These are phyloP conservation scores for Cenchrus americanus DNA, from an alignment of 176 grass and related monocot species.

Conservation along the genomic window DNA sequence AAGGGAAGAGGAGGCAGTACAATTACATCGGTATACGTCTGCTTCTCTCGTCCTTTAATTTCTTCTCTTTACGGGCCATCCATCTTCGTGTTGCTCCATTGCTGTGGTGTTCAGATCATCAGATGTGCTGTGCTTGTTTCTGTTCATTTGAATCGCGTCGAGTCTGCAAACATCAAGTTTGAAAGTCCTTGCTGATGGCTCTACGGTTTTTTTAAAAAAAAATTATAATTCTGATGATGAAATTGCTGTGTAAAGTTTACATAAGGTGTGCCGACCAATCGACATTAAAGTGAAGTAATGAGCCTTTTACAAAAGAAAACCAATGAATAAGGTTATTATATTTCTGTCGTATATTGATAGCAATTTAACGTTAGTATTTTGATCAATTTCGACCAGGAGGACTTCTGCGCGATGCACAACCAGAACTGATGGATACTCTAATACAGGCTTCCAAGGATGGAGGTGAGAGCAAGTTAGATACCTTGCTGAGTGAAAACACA, in stretches of 20 bases:
- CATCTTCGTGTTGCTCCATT: not conserved
- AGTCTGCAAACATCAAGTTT: not conserved
- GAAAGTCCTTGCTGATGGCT: not conserved
- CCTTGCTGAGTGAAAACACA: conserved; percentile 49
- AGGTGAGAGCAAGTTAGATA: conserved; percentile 57
- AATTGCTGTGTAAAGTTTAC: not conserved
- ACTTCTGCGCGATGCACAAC: conserved; percentile 79
- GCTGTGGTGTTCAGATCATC: not conserved
- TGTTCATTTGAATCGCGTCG: not conserved
- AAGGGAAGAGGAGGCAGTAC: conserved; percentile 91
- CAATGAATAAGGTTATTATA: conserved; percentile 11
- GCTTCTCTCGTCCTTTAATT: not conserved
- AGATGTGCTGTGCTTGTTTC: not conserved
- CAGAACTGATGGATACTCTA: conserved; percentile 92
- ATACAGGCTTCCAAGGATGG: conserved; percentile 87
- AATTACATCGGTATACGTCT: conserved; percentile 79
- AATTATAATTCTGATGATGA: not conserved
- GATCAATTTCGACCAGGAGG: conserved; percentile 60
- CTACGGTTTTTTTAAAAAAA: not conserved
- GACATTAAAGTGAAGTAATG: not conserved
- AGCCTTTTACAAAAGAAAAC: not conserved
- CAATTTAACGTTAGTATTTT: conserved; percentile 21
- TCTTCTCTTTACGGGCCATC: not conserved
- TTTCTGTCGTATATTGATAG: not conserved
- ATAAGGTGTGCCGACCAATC: not conserved